Conservation (phyloP, 805 yeast genomes). For the Cyberlindnera xylosilytica region DNA sequence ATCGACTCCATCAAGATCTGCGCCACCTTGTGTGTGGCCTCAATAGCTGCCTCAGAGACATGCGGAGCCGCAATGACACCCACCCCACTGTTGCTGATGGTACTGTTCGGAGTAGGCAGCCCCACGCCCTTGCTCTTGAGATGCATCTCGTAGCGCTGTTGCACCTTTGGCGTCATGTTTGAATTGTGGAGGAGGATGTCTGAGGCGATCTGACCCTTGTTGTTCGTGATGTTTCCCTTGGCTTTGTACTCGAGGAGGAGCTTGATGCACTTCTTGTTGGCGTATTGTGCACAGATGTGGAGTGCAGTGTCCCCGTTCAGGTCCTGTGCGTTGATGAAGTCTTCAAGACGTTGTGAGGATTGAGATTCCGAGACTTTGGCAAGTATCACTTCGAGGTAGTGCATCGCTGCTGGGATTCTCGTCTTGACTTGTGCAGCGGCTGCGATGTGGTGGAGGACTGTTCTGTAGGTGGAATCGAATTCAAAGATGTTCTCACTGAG, state of each 20-base stretch:
- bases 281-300: conserved; percentile 65
- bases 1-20: conserved; percentile 49
- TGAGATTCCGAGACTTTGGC: conserved; percentile 67
- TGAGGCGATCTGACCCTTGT: conserved; percentile 25
- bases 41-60: conserved; percentile 51
- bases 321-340: conserved; percentile 65
- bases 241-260: conserved; percentile 50
- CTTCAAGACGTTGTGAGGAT: conserved; percentile 56
- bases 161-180: conserved; percentile 22
- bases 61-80: conserved; percentile 34
- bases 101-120: conserved; percentile 7
- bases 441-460: conserved; percentile 85
- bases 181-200: conserved; percentile 26
- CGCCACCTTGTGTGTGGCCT: conserved; percentile 48
- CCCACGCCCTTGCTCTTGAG: conserved; percentile 11
- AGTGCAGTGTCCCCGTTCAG: conserved; percentile 76
- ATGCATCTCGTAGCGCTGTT: conserved; percentile 26
- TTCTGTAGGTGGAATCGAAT: conserved; percentile 68
- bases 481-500: conserved; percentile 75
- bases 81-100: conserved; percentile 7
- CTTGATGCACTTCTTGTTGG: conserved; percentile 49
- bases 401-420: conserved; percentile 74
- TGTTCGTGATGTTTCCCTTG: conserved; percentile 38
- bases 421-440: conserved; percentile 61
- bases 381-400: conserved; percentile 74